Evolutionary conservation across 306 rosid species (phyloP), one percentile per base, ranked within the genome.

Genomic region (Trifolium subterraneum): DNA sequence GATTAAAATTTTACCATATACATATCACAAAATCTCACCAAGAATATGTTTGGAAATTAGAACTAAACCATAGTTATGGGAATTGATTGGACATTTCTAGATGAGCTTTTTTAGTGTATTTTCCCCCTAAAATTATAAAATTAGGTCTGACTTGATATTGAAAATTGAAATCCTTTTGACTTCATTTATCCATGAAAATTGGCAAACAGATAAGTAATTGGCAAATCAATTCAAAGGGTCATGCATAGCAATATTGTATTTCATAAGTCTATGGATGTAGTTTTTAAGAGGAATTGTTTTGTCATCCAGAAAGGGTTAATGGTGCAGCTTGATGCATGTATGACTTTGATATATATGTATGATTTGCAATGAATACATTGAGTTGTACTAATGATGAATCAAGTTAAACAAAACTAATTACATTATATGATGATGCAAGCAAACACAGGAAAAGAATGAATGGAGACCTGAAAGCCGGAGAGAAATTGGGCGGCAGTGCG

Each of bases 401-500:
- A 22, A 22, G 25, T 22, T 22, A 22, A 22, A 22, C 25, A 22
- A 2, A 1, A 22, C 25, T 22, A 22, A 22, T 22, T 22, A 22
- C 25, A 27, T 27, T 27, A 27, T 4, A 27, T 27, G 5, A 27
- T 27, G 31, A 27, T 3, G 31, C 31, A 29, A 4, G 6, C 33
- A 29, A 29, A 29, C 33, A 0, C 33, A 29, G 6, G 6, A 29
- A 35, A 44, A 73, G 25, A 19, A 48, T 2, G 45, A 22, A 6
- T 10, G 65, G 31, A 65, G 47, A 93, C 97, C 96, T 93, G 92
- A 77, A 74, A 88, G 61, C 74, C 77, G 23, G 85, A 27, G 48
- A 44, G 20, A 13, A 70, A 66, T 15, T 88, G 92, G 23, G 87
- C 51, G 74, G 91, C 84, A 20, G 98, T 91, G 82, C 91, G 94